These are phyloP conservation scores for Heterobasidion parviporum DNA, from an alignment of 1,284 basidiomycete species.

Conservation along the genomic window DNA sequence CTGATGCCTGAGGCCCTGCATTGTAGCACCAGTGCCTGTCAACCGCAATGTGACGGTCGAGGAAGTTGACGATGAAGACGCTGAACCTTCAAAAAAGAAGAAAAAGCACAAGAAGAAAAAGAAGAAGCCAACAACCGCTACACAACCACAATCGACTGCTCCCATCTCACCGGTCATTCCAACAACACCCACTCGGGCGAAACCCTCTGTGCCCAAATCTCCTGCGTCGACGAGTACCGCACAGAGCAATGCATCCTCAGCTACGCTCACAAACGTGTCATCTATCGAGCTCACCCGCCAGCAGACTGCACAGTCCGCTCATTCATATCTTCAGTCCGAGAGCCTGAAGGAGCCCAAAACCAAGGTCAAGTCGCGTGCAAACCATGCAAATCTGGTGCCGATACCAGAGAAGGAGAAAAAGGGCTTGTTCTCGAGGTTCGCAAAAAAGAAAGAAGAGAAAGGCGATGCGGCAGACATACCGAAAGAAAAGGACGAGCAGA, in stretches of 20 bases:
- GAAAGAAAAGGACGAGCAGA: constrained; percentile 25
- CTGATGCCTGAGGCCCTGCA: not conserved
- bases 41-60: constrained; percentile 48
- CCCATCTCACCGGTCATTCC: constrained; percentile 2
- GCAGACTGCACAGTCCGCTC: constrained; percentile 55
- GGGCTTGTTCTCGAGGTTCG: constrained; percentile 44
- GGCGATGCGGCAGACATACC: constrained; percentile 19
- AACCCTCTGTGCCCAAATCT: constrained; percentile 16
- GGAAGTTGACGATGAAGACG: constrained; percentile 61
- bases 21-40: constrained; percentile 16
- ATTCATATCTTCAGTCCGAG: constrained; percentile 54
- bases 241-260: constrained; percentile 11
- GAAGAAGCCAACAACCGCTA: constrained; percentile 28
- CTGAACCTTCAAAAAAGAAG: constrained; percentile 48
- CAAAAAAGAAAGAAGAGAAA: constrained; percentile 25
- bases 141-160: constrained; percentile 9
- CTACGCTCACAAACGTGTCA: constrained; percentile 25
- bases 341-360: constrained; percentile 39
- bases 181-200: constrained; percentile 10
- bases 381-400: constrained; percentile 43
- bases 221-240: constrained; percentile 12
- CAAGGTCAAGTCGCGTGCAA: constrained; percentile 63
- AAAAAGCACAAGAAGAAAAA: constrained; percentile 70
- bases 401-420: constrained; percentile 35
- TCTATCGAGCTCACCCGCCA: constrained; percentile 39